Base-by-base conservation (phyloP, 2,329 filamentous ascomycete genomes). In the Penicillium sp. region DNA sequence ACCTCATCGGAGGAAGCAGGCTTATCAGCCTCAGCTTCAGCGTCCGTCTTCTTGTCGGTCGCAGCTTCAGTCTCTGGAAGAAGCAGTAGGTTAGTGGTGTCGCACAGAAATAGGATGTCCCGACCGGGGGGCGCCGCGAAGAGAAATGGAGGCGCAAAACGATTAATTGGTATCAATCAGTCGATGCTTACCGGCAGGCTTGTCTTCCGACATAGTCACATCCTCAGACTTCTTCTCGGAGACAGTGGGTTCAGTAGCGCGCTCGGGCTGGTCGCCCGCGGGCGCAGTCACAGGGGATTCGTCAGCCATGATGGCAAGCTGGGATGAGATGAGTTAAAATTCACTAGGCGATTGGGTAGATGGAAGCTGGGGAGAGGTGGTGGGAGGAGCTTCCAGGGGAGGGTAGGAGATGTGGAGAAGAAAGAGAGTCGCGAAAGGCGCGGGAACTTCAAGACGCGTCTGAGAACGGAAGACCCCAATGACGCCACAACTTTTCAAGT, bases 221-320 rank as follows among this genome's bases (percentile, higher is more conserved):
- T 52, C 56, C 47, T 60, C 64, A 29, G 52, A 49, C 55, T 50
- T 51, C 61, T 59, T 60, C 38, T 48, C 37, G 21, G 46, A 26
- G 67, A 68, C 65, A 55, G 58, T 58, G 33, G 61, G 47, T 51
- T 62, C 55, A 49, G 24, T 34, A 10, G 48, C 55, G 51, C 54
- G 64, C 63, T 65, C 64, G 24, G 60, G 56, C 59, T 62, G 60
- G 58, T 69, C 64, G 53, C 60, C 60, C 51, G 61, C 62, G 50
- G 64, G 57, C 53, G 61, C 57, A 55, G 64, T 55, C 51, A 65
- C 60, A 57, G 64, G 61, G 43, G 64, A 64, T 50, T 67, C 64
- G 50, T 72, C 70, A 53, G 70, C 65, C 64, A 72, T 72, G 55
- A 56, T 67, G 59, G 56, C 51, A 52, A 46, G 44, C 44, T 46